Base-by-base conservation (phyloP, 176 grass and related monocot genomes). In the Musa troglodytarum region DNA sequence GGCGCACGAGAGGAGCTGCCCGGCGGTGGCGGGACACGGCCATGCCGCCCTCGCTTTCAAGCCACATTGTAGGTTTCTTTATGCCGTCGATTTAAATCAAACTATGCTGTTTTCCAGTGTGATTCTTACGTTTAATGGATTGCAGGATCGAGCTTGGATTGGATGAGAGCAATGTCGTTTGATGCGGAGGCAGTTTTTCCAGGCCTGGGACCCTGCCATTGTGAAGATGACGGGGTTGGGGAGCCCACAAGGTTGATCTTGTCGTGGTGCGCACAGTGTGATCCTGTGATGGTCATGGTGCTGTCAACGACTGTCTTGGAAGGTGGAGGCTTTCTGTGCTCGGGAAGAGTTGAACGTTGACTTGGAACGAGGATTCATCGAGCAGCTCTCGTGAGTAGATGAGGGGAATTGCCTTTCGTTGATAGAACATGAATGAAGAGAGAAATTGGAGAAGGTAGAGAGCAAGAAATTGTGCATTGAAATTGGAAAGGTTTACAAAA, bases 171-270 rank as follows among this genome's bases (percentile, higher is more conserved):
- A 49, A 21, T 63, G 17, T 53, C 3, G 75, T 21, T 77, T n/a
- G 59, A 65, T 59, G 17, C 13, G 75, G 54, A 77, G 75, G 59
- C 75, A 77, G 34, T 66, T 65, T 65, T 77, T 77, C 75, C 11
- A 66, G 52, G 54, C 1, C 13, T 24, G 4, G 72, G 54, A 69
- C 67, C 34, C 73, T 21, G 9, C 6, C 14, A 8, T 6, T 17
- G 7, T 28, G 5, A 8, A 70, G 16, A 70, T 70, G 68, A 50
- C 2, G 68, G 68, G 7, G 11, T 51, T n/a, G 6, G 34, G 68
- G 15, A 50, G 2, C 68, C 68, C 25, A 20, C 34, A 50, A 16
- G 24, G 29, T 19, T 9, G 67, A 14, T 10, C 24, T 69, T 17
- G 15, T 29, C 50, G 50, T 69, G 34, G 67, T 19, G 34, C 34